A percentile compares a stretch with the other conserved stretches of the same genome.
Evolutionary conservation across 805 yeast genomes (phyloP).

Genomic region (Nakazawaea molendinolei): DNA sequence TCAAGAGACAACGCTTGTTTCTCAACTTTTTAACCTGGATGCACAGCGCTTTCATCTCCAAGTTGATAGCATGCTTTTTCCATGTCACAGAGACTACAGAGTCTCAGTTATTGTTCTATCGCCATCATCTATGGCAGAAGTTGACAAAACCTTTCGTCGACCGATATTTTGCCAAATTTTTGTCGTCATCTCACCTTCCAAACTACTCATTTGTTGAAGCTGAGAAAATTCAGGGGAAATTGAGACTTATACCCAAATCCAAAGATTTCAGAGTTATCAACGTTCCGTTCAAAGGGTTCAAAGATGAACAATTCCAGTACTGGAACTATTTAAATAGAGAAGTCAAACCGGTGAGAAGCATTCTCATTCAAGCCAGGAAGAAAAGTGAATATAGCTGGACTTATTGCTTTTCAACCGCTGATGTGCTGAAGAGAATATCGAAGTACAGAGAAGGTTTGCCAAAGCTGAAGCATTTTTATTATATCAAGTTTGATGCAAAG

Average conservation of each 20-base stretch:
- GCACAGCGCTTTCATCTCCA: constrained; percentile 37
- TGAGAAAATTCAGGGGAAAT: constrained; percentile 29
- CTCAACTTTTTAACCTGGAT: constrained; percentile 52
- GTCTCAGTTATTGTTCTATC: constrained; percentile 40
- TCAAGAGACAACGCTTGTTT: constrained; percentile 30
- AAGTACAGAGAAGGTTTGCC: constrained; percentile 23
- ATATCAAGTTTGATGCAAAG: constrained; percentile 68
- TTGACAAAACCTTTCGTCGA: constrained; percentile 35
- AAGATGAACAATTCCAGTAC: constrained; percentile 27
- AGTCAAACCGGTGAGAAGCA: constrained; percentile 36
- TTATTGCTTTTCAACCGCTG: constrained; percentile 30
- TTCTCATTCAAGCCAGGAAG: constrained; percentile 28
- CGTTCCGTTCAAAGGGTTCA: constrained; percentile 38
- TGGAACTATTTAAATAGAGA: constrained; percentile 27
- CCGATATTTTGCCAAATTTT: constrained; percentile 32
- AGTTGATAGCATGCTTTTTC: constrained; percentile 47
- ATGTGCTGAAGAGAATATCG: constrained; percentile 34
- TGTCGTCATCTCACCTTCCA: constrained; percentile 18
- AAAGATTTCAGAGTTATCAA: constrained; percentile 55
- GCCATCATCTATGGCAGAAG: constrained; percentile 51
- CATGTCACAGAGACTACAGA: constrained; percentile 56
- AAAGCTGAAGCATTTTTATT: constrained; percentile 26
- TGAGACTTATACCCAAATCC: constrained; percentile 55
- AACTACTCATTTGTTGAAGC: constrained; percentile 16
- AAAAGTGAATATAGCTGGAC: constrained; percentile 9